Evolutionary conservation across 2,329 filamentous ascomycete species (phyloP).

Genomic region (Colletotrichum liriopes): DNA sequence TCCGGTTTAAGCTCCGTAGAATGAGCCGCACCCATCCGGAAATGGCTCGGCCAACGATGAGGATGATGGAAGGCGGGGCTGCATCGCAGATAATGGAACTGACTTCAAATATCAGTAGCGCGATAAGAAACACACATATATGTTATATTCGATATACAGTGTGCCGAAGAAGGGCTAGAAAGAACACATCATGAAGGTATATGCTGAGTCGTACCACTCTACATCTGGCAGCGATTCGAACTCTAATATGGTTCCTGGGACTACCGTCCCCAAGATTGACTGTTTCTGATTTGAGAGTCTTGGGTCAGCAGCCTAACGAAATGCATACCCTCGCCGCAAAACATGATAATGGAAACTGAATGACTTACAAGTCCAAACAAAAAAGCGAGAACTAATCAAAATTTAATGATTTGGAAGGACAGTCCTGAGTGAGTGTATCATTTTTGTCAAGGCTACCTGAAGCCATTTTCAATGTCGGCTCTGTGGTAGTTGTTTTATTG

Average conservation of each 20-base stretch:
- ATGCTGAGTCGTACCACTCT: slow-evolving; percentile 29
- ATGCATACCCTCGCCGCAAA: neutral
- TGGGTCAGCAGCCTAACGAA: neutral
- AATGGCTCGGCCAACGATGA: slow-evolving; percentile 59
- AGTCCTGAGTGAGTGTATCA: too few species aligned
- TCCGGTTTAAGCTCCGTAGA: slow-evolving; percentile 45
- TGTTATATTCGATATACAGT: slow-evolving; percentile 67
- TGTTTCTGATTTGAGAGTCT: slow-evolving; percentile 23
- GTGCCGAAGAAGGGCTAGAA: slow-evolving; percentile 68
- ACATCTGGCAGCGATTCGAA: slow-evolving; percentile 41
- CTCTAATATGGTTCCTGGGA: slow-evolving; percentile 41
- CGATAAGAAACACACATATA: slow-evolving; percentile 54
- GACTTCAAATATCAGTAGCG: slow-evolving; percentile 60
- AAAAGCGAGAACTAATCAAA: slow-evolving; percentile 34
- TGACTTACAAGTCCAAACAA: slow-evolving; percentile 36
- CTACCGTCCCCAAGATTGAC: slow-evolving; percentile 37
- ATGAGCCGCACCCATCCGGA: slow-evolving; percentile 53
- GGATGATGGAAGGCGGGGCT: slow-evolving; percentile 53
- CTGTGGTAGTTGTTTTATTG: too few species aligned
- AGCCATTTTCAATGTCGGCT: too few species aligned
- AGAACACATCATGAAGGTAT: slow-evolving; percentile 17
- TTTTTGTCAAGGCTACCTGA: too few species aligned
- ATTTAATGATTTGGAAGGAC: slow-evolving; percentile 22
- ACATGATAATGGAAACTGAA: neutral
- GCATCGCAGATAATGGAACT: slow-evolving; percentile 61